Base-by-base conservation (phyloP, 352 stramenopile species). In the Albugo candida region DNA sequence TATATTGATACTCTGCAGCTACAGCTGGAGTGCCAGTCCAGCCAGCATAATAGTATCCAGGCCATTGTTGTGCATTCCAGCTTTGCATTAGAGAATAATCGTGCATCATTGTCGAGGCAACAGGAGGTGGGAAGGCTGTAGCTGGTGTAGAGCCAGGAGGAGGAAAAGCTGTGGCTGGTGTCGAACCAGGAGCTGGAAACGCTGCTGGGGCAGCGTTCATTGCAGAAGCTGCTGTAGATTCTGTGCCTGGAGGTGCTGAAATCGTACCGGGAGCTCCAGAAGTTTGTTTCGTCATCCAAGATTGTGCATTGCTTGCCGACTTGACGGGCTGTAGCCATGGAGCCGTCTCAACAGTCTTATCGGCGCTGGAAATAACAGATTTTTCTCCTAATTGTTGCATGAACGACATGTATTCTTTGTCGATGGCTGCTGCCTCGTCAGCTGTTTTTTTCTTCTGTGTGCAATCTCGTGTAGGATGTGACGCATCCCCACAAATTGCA, bases 401-500 rank as follows among this genome's bases (percentile, higher is more conserved):
- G 51, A 91, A 87, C 13, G 71, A 81, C 38, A 77, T 64, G 59
- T 87, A 91, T 52, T 91, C 78, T 54, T 86, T 68, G 55, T 91
- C 72, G 24, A 87, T 87, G 24, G 65, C 70, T 18, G 75, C 78
- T 5, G 63, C 84, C 45, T 91, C 72, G 2, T 64, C 69, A 13
- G 67, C 64, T 42, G 67, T 79, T 48, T 83, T 77, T 21, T 64
- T 69, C 48, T 88, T 93, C 47, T 92, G 74, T 19, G 74, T 91
- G 83, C 95, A 99, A 79, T 99, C 95, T 35, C 93, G 64, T 13
- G 95, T 98, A 11, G 92, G 92, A 64, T 99, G 95, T 58, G 81
- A 96, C 18, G 83, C 93, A 60, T 99, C 95, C 16, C 95, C 95
- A 67, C 95, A 99, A 54, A 98, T 97, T 6, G 93, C 87, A 70